These are phyloP conservation scores for Podospora pseudocomata DNA, from an alignment of 495 filamentous ascomycete genomes.

Conservation along the genomic window DNA sequence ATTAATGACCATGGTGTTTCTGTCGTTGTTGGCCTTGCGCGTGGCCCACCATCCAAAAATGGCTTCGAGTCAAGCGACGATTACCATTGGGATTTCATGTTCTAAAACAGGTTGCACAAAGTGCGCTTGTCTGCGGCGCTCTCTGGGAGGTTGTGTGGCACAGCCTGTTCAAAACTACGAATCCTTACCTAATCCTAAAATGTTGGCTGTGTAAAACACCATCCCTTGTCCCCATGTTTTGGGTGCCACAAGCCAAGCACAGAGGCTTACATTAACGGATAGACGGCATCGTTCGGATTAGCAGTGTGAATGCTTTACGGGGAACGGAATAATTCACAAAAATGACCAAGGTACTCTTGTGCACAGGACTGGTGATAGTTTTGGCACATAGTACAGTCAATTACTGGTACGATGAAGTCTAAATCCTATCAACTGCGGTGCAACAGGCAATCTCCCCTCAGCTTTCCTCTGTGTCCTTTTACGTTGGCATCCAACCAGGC, in stretches of 20 bases:
- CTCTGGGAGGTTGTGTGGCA: neutral
- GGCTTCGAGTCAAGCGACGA: neutral
- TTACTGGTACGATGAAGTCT: too few relatives aligned
- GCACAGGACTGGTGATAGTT: neutral
- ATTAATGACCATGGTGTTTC: neutral
- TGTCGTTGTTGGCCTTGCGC: neutral
- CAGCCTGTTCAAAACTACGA: neutral
- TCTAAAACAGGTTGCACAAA: neutral
- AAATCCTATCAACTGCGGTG: too few relatives aligned
- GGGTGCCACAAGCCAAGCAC: neutral
- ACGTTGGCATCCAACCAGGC: slow-evolving; percentile 34
- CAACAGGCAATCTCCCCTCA: neutral
- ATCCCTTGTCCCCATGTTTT: neutral
- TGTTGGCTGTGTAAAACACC: neutral
- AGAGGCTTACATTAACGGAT: neutral
- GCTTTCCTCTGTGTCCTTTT: neutral
- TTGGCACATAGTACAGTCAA: neutral
- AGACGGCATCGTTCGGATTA: neutral
- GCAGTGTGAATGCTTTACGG: neutral
- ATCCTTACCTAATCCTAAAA: neutral
- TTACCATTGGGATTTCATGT: neutral
- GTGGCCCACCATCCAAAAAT: neutral
- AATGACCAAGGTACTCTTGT: neutral
- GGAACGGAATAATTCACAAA: neutral
- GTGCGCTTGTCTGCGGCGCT: neutral